A percentile compares a stretch with the other conserved stretches of the same genome.
phyloP scores from a whole-genome alignment of 192 early-diverging fungal genomes.

The Coemansia reversa region DNA sequence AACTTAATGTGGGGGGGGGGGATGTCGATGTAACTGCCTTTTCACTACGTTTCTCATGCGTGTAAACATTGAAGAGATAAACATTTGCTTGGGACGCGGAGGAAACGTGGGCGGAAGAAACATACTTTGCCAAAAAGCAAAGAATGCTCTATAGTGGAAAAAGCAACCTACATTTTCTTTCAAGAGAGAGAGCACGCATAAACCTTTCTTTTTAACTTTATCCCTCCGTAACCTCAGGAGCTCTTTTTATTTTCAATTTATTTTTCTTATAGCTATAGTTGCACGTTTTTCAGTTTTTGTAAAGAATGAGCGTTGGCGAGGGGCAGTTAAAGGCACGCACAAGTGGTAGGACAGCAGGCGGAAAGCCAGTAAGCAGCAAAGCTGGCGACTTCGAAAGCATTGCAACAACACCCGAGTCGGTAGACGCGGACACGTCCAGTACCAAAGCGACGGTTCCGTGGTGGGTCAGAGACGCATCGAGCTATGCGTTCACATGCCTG shows the following conservation, averaged over 20 bases:
- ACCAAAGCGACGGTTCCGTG: not conserved
- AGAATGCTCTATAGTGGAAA: not conserved
- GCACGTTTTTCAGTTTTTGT: not conserved
- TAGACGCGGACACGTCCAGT: not conserved
- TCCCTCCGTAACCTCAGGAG: not conserved
- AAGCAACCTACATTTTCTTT: not conserved
- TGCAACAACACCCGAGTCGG: not conserved
- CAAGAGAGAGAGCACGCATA: not conserved
- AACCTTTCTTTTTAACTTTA: not conserved
- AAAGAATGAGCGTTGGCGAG: constrained; percentile 41
- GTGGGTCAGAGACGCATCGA: constrained; percentile 36
- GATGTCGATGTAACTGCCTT: not conserved
- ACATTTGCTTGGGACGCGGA: not conserved
- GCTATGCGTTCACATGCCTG: constrained; percentile 35
- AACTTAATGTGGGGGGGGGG: not conserved
- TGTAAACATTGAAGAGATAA: constrained; percentile 1
- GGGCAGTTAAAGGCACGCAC: constrained; percentile 18
- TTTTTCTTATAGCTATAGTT: not conserved
- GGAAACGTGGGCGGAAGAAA: not conserved
- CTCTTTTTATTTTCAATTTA: not conserved
- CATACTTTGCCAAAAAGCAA: not conserved
- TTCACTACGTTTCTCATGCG: not conserved
- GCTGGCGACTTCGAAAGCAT: not conserved
- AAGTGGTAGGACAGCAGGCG: not conserved
- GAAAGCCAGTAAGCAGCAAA: not conserved